phyloP scores from a whole-genome alignment of 345 rosid species.

The Salix koriyanagi region DNA sequence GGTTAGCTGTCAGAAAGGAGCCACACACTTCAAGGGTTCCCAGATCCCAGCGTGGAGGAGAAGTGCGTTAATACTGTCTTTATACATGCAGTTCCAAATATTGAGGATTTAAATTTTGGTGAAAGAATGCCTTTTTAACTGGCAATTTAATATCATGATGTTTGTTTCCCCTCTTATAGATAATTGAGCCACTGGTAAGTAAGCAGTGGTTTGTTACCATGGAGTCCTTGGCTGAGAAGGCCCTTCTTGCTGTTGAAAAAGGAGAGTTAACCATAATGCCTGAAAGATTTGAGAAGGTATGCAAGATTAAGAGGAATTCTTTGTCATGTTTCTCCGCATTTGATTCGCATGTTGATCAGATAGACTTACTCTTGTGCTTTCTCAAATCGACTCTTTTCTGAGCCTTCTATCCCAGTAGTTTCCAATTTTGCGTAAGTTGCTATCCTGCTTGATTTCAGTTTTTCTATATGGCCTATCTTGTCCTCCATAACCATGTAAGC shows the following conservation, averaged over 20 bases:
- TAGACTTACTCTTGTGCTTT: neutral
- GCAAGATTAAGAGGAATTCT: conserved; percentile 7
- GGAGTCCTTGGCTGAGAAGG: conserved; percentile 95
- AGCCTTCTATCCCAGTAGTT: neutral
- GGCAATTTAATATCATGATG: conserved; percentile 14
- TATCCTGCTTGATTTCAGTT: too few species aligned
- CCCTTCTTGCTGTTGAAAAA: conserved; percentile 78
- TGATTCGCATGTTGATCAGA: neutral
- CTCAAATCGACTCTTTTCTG: neutral
- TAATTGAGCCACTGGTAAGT: conserved; percentile 91
- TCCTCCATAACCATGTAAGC: neutral
- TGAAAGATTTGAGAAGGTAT: conserved; percentile 94
- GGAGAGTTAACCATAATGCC: conserved; percentile 76
- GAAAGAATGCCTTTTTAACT: conserved; percentile 11
- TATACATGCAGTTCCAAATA: conserved; percentile 7
- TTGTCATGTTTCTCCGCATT: neutral
- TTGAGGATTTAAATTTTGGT: neutral
- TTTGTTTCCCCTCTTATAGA: conserved; percentile 32
- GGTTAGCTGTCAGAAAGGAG: conserved; percentile 83
- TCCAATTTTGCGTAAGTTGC: neutral
- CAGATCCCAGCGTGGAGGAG: conserved; percentile 98
- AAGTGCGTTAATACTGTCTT: conserved; percentile 45
- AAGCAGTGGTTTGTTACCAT: conserved; percentile 96
- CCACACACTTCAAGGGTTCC: conserved; percentile 74
- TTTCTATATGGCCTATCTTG: neutral